Base-by-base conservation (phyloP, 2,329 filamentous ascomycete genomes). In the Botryotinia calthae region DNA sequence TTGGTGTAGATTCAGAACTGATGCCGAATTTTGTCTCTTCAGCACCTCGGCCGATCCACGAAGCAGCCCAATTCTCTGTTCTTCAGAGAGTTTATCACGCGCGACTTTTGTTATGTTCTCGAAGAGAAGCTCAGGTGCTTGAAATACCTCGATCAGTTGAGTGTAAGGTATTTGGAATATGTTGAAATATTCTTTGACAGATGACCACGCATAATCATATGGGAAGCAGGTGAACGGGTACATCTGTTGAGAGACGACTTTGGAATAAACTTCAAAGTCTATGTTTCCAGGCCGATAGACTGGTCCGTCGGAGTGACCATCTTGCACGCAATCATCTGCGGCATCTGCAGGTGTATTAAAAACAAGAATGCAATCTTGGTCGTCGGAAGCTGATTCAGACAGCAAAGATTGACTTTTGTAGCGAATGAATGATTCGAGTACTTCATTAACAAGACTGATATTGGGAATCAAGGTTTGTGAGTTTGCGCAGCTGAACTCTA, bases 341-440 rank as follows among this genome's bases (percentile, higher is more conserved):
- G 62, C 62, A 28, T 46, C 40, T 22, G 25, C 62, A 28, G 62
- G 62, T 28, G 62, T 46, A 46, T 64, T 46, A 64, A 64, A 64
- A 14, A 37, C 34, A 10, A 22, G 34, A 25, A 61, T 61, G 16
- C 34, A 61, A 44, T 46, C 62, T 9, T 16, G 25, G 6, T 22
- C 20, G 44, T 22, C 44, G 44, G 44, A 46, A 46, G 44, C 44
- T 20, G 44, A 2, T 22, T 20, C 44, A 46, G 44, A 46, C 20
- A 46, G 44, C 44, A n/a, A 28, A 20, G 42, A 42, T 25, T 20
- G 37, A 28, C 42, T n/a, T 20, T 44, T 44, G 10, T 64, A 20
- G 40, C 40, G 40, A 46, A 64, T 46, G 40, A 46, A 64, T 31
- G 62, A 64, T 64, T 64, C 62, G 8, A 64, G 42, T 20, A 64